A percentile compares a stretch with the other conserved stretches of the same genome.
Conservation (phyloP, 2,329 filamentous ascomycete species). For the Decorospora gaudefroyi region DNA sequence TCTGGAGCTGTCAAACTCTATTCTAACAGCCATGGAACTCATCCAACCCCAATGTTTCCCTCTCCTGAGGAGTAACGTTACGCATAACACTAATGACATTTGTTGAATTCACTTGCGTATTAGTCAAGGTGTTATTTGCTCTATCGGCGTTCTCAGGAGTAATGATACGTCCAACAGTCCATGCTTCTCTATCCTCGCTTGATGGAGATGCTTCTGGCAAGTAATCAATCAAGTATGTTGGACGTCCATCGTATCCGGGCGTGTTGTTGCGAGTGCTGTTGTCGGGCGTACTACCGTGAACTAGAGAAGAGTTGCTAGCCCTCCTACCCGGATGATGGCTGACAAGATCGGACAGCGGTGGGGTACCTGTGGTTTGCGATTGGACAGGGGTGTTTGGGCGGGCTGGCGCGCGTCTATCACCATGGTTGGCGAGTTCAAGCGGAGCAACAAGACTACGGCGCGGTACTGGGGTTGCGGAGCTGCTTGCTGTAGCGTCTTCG, state of each 20-base stretch:
- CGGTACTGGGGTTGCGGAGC: slow-evolving; percentile 4
- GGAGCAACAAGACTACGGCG: slow-evolving; percentile 3
- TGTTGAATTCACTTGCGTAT: neutral
- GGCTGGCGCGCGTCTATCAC: slow-evolving; percentile 3
- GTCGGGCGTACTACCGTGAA: slow-evolving; percentile 5
- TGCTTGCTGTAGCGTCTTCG: slow-evolving; percentile 7
- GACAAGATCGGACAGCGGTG: neutral
- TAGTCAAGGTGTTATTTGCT: neutral
- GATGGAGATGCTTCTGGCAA: slow-evolving; percentile 2
- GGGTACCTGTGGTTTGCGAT: neutral
- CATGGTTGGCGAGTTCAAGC: slow-evolving; percentile 3
- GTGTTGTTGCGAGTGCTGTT: slow-evolving; percentile 4
- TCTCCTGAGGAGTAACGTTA: no score
- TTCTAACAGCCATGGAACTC: no score
- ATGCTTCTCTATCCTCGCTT: slow-evolving; percentile 1
- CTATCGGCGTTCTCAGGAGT: slow-evolving; percentile 1
- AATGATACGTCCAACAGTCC: slow-evolving; percentile 1
- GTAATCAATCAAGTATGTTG: slow-evolving; percentile 4
- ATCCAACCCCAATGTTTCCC: no score
- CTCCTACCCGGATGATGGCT: slow-evolving; percentile 3
- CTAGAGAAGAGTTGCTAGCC: slow-evolving; percentile 2
- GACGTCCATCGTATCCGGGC: slow-evolving; percentile 1
- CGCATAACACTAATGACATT: no score
- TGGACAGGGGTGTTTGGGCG: slow-evolving; percentile 3
- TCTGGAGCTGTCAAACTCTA: no score